phyloP scores from a whole-genome alignment of 441 rosid species.

The Syzygium syzygioides region DNA sequence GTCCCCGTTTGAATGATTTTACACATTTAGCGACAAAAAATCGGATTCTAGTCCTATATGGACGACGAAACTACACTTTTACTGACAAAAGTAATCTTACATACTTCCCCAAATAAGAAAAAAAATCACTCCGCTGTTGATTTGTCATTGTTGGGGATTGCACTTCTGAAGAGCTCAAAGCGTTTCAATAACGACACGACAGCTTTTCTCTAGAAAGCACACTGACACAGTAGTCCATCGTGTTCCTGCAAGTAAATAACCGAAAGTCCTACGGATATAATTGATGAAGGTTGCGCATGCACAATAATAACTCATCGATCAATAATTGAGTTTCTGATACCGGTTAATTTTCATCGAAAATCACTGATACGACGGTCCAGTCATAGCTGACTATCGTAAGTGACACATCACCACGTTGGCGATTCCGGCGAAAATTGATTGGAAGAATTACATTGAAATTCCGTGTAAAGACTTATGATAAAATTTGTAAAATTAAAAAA shows the following conservation, averaged over 20 bases:
- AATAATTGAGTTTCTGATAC: neutral
- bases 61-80: neutral
- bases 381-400: fast-evolving
- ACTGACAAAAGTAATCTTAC: neutral
- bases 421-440: neutral
- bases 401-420: fast-evolving
- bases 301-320: neutral
- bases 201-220: neutral
- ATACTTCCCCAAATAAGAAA: neutral
- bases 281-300: neutral
- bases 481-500: neutral
- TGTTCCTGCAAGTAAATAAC: neutral
- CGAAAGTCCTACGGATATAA: neutral
- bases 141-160: neutral
- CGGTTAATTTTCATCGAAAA: fast-evolving
- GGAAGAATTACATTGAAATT: fast-evolving
- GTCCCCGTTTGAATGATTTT: neutral
- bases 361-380: fast-evolving
- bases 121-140: neutral
- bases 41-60: neutral
- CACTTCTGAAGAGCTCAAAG: neutral
- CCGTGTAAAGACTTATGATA: fast-evolving
- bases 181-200: neutral
- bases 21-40: neutral
- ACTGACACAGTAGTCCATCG: neutral